Conservation (phyloP, 441 rosid species). For the Croton setiger region DNA sequence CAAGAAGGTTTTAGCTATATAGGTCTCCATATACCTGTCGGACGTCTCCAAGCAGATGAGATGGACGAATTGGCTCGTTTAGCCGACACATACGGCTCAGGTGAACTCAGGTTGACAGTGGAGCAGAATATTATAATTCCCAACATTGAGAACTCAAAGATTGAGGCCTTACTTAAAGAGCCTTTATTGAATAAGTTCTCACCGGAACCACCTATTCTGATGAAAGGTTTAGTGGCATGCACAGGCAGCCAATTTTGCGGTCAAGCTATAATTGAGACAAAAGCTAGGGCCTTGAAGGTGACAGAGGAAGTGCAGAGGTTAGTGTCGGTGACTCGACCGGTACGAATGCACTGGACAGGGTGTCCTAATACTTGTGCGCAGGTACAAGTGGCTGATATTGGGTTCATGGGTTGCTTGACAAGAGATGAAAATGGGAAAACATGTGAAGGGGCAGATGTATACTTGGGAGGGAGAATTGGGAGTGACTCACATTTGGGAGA, state of each 20-base stretch:
- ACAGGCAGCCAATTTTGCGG: slow-evolving; percentile 94
- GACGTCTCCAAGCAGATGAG: slow-evolving; percentile 83
- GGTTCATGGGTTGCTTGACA: slow-evolving; percentile 93
- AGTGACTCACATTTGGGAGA: slow-evolving; percentile 82
- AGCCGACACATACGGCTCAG: slow-evolving; percentile 73
- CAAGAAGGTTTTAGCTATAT: slow-evolving; percentile 76
- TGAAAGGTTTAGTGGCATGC: slow-evolving; percentile 90
- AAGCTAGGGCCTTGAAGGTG: slow-evolving; percentile 80
- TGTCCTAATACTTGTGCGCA: slow-evolving; percentile 95
- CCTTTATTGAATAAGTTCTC: slow-evolving; percentile 60
- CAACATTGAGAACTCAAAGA: slow-evolving; percentile 65
- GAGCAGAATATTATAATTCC: slow-evolving; percentile 92
- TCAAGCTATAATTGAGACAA: slow-evolving; percentile 91
- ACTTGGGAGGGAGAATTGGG: slow-evolving; percentile 80
- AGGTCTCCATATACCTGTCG: slow-evolving; percentile 85
- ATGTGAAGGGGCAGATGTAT: slow-evolving; percentile 80
- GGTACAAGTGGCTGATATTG: slow-evolving; percentile 92
- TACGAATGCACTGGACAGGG: slow-evolving; percentile 98
- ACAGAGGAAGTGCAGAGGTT: slow-evolving; percentile 78
- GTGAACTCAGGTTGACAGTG: slow-evolving; percentile 85
- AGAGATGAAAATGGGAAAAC: slow-evolving; percentile 76
- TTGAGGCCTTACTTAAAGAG: slow-evolving; percentile 64
- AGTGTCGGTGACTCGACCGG: slow-evolving; percentile 52
- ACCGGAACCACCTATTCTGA: slow-evolving; percentile 72
- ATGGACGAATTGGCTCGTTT: slow-evolving; percentile 82